Percentiles rank a stretch among this genome's conserved stretches.
These are phyloP conservation scores for Dichotomopilus funicola DNA, from an alignment of 2,329 filamentous ascomycete genomes.

Conservation along the genomic window DNA sequence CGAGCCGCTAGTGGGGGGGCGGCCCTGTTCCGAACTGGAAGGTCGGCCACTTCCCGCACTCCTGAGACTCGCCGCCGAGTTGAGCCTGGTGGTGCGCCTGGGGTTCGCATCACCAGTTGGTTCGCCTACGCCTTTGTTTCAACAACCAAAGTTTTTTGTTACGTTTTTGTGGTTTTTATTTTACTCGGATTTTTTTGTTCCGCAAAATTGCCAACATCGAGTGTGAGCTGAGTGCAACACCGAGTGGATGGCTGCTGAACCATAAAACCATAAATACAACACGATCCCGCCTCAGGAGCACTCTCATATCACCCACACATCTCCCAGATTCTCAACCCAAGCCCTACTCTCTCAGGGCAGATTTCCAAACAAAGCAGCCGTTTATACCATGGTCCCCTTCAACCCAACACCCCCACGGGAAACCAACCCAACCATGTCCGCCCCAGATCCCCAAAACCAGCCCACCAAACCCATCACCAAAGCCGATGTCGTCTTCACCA, in stretches of 20 bases:
- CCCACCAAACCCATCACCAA: constrained; percentile 2
- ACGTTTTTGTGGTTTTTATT: background rate
- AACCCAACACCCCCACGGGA: background rate
- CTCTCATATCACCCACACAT: background rate
- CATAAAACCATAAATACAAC: background rate
- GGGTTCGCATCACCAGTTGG: background rate
- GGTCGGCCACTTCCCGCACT: background rate
- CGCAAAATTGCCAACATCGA: too few species aligned
- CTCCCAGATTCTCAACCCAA: background rate
- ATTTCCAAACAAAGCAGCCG: too few species aligned
- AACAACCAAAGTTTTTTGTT: background rate
- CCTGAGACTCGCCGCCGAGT: too few species aligned
- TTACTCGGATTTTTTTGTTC: background rate
- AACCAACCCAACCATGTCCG: background rate
- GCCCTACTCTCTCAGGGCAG: too few species aligned
- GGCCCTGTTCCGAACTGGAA: background rate
- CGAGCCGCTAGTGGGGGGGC: background rate
- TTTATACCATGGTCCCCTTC: too few species aligned
- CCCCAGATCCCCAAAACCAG: background rate
- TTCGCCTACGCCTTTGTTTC: background rate
- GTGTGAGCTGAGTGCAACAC: too few species aligned
- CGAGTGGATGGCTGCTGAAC: background rate
- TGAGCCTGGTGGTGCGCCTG: constrained; percentile 8
- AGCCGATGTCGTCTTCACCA: constrained; percentile 26
- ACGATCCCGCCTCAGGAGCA: background rate